These are phyloP conservation scores for Plasmodium berghei DNA, from an alignment of 169 alveolate species.

Conservation along the genomic window DNA sequence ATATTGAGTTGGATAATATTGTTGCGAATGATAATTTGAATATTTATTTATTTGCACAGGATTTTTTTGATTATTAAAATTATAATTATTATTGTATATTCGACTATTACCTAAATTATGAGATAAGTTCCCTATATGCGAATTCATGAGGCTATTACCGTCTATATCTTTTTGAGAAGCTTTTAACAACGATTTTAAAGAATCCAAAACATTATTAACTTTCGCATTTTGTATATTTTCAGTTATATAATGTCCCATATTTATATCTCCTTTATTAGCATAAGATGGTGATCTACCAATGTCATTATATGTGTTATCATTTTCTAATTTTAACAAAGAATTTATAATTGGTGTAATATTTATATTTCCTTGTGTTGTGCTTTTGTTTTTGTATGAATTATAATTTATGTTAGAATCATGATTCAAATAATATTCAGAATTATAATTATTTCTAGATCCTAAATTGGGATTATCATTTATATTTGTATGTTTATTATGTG, in stretches of 20 bases:
- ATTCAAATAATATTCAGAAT: too few species aligned
- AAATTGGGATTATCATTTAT: not conserved
- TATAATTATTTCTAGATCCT: not conserved
- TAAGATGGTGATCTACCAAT: too few species aligned
- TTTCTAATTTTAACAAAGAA: constrained; percentile 49
- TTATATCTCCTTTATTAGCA: not conserved
- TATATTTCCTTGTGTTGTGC: constrained; percentile 21
- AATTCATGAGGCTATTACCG: not conserved
- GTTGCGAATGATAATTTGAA: constrained; percentile 28
- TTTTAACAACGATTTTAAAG: constrained; percentile 49
- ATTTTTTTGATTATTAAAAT: constrained; percentile 3
- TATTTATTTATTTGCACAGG: constrained; percentile 16
- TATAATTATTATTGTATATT: not conserved
- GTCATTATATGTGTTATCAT: constrained; percentile 19
- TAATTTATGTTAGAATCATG: not conserved
- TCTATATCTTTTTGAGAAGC: constrained; percentile 36
- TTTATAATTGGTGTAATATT: constrained; percentile 65
- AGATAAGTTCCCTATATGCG: not conserved
- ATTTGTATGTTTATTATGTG: not conserved
- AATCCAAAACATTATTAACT: constrained; percentile 62
- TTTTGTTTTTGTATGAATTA: constrained; percentile 7
- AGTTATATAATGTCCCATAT: constrained; percentile 7
- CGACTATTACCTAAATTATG: not conserved
- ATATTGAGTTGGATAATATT: constrained; percentile 11
- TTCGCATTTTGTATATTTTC: constrained; percentile 67